Evolutionary conservation across 2,329 filamentous ascomycete species (phyloP).

Genomic region (Amylocarpus encephaloides): DNA sequence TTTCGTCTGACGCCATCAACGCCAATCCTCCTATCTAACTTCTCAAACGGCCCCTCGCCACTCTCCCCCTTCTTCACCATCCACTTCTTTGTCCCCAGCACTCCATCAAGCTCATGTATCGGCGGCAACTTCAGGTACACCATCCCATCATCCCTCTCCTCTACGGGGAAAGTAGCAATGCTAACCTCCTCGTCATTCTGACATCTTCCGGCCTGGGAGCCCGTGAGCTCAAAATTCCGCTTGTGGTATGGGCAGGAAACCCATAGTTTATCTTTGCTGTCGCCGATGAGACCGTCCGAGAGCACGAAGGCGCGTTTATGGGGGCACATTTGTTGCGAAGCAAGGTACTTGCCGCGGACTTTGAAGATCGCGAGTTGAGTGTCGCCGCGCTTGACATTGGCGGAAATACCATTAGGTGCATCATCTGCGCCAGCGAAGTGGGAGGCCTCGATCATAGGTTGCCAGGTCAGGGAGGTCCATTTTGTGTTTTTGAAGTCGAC

Average conservation of each 20-base stretch:
- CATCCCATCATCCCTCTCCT: conserved; percentile 69
- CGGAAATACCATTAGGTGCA: conserved; percentile 64
- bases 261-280: conserved; percentile 59
- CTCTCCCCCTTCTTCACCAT: conserved; percentile 68
- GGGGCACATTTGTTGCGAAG: conserved; percentile 90
- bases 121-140: conserved; percentile 77
- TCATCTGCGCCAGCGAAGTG: conserved; percentile 62
- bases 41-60: conserved; percentile 31
- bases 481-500: conserved; percentile 66
- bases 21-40: conserved; percentile 28
- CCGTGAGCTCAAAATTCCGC: conserved; percentile 74
- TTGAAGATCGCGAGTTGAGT: conserved; percentile 87
- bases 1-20: conserved; percentile 24
- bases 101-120: conserved; percentile 70
- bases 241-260: conserved; percentile 86
- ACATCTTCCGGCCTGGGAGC: conserved; percentile 61
- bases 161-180: conserved; percentile 75
- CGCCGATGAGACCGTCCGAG: conserved; percentile 73
- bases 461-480: conserved; percentile 67
- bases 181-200: conserved; percentile 67
- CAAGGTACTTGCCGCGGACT: conserved; percentile 72
- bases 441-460: conserved; percentile 65
- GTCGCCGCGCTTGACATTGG: conserved; percentile 77
- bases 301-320: conserved; percentile 89
- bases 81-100: conserved; percentile 73